These are phyloP conservation scores for Gastrolobium bilobum DNA, from an alignment of 306 rosid genomes.

Conservation along the genomic window DNA sequence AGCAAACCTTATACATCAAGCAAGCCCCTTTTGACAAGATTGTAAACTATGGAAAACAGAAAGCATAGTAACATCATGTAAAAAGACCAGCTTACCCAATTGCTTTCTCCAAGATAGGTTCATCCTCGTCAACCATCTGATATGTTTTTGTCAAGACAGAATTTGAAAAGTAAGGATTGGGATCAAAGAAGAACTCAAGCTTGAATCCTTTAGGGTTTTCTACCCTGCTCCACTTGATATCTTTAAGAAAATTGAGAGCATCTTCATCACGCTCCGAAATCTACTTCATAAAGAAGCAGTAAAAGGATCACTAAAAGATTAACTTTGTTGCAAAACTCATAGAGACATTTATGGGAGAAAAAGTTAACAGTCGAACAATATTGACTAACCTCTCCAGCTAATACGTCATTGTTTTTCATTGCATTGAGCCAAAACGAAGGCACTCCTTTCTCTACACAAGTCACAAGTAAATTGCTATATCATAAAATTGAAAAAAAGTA, in stretches of 20 bases:
- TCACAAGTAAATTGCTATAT: background rate
- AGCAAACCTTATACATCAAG: background rate
- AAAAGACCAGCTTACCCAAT: conserved; percentile 64
- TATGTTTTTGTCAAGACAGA: conserved; percentile 75
- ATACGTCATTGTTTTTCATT: conserved; percentile 80
- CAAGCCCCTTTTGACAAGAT: background rate
- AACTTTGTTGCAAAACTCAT: background rate
- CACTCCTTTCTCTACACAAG: conserved; percentile 75
- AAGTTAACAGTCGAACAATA: background rate
- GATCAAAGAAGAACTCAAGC: conserved; percentile 79
- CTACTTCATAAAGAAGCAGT: conserved; percentile 47
- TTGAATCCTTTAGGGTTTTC: conserved; percentile 84
- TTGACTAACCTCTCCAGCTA: conserved; percentile 74
- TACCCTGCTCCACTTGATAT: conserved; percentile 76
- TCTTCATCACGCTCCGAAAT: conserved; percentile 85
- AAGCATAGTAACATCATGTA: background rate
- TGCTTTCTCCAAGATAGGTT: conserved; percentile 84
- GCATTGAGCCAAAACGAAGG: conserved; percentile 88
- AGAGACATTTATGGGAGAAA: background rate
- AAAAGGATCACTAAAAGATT: background rate
- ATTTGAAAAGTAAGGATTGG: conserved; percentile 80
- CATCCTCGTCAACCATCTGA: conserved; percentile 86
- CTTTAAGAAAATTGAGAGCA: conserved; percentile 78
- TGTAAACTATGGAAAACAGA: background rate
- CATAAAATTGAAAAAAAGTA: background rate